Percentiles rank a stretch among this genome's conserved stretches.
phyloP scores from a whole-genome alignment of 1,284 basidiomycete species.

The Ceratobasidium sp. region DNA sequence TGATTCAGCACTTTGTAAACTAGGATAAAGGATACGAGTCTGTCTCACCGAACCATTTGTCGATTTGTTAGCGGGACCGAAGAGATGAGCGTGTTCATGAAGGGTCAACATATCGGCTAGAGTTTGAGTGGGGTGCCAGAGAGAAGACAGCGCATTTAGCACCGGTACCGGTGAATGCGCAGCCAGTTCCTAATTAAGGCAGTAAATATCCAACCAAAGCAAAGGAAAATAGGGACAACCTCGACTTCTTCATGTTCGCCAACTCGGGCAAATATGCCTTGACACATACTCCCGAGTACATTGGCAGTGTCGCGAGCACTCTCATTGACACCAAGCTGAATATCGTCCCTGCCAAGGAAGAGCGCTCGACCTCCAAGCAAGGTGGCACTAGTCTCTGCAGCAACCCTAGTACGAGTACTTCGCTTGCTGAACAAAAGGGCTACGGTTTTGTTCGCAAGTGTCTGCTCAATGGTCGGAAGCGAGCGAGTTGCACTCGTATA shows the following conservation, averaged over 20 bases:
- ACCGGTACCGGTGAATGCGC: slow-evolving; percentile 92
- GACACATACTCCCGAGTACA: slow-evolving; percentile 93
- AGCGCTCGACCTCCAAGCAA: slow-evolving; percentile 90
- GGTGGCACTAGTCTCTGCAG: slow-evolving; percentile 83
- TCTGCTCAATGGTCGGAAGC: slow-evolving; percentile 45
- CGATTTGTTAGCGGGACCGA: slow-evolving; percentile 55
- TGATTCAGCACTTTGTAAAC: slow-evolving; percentile 2
- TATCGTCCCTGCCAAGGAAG: slow-evolving; percentile 92
- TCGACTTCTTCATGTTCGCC: slow-evolving; percentile 93
- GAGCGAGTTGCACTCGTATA: slow-evolving; percentile 37
- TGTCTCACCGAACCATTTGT: slow-evolving; percentile 26
- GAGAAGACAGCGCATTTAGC: slow-evolving; percentile 93
- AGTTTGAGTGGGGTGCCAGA: slow-evolving; percentile 97
- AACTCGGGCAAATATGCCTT: slow-evolving; percentile 97
- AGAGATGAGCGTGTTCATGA: slow-evolving; percentile 77
- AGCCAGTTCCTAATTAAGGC: slow-evolving; percentile 78
- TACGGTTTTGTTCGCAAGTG: slow-evolving; percentile 74
- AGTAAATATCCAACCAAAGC: slow-evolving; percentile 8
- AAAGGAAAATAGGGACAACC: slow-evolving; percentile 62
- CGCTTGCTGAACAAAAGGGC: slow-evolving; percentile 94
- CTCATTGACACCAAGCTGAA: slow-evolving; percentile 98
- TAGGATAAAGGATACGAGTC: not conserved
- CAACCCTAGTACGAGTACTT: slow-evolving; percentile 91
- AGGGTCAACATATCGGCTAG: slow-evolving; percentile 94
- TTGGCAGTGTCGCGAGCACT: slow-evolving; percentile 84